phyloP scores from a whole-genome alignment of 2,329 filamentous ascomycete genomes.

The Coccinonectria pachysandricola region DNA sequence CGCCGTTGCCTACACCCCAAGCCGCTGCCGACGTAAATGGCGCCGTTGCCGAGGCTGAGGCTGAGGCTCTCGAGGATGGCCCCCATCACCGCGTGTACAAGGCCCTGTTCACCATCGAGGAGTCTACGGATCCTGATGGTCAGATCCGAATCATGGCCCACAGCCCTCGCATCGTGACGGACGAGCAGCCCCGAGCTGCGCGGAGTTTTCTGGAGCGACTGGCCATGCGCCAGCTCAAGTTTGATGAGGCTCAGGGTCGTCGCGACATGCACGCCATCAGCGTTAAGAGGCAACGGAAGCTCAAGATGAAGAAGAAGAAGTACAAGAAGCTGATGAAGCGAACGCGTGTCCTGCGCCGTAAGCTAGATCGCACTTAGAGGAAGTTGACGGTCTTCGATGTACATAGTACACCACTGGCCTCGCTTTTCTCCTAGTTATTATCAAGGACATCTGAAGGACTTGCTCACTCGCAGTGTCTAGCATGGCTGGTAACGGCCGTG shows the following conservation, averaged over 20 bases:
- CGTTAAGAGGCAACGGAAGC: slow-evolving; percentile 81
- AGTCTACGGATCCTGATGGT: slow-evolving; percentile 49
- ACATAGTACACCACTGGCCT: slow-evolving; percentile 15
- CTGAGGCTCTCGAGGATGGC: slow-evolving; percentile 24
- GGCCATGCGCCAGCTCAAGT: slow-evolving; percentile 51
- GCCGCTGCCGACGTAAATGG: slow-evolving; percentile 28
- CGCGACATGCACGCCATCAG: slow-evolving; percentile 70
- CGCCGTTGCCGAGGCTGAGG: slow-evolving; percentile 21
- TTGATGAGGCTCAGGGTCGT: slow-evolving; percentile 42
- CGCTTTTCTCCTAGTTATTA: slow-evolving; percentile 12
- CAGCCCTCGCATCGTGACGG: slow-evolving; percentile 46
- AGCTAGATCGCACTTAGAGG: slow-evolving; percentile 56
- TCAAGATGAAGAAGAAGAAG: slow-evolving; percentile 99
- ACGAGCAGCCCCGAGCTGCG: slow-evolving; percentile 34
- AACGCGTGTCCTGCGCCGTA: slow-evolving; percentile 79
- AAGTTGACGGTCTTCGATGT: slow-evolving; percentile 12
- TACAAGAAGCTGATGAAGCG: slow-evolving; percentile 98
- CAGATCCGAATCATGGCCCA: slow-evolving; percentile 51
- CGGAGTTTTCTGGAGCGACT: slow-evolving; percentile 65
- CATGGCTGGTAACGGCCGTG: slow-evolving; percentile 20
- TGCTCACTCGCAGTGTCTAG: slow-evolving; percentile 20
- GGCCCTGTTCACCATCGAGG: slow-evolving; percentile 57
- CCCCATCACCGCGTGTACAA: slow-evolving; percentile 49
- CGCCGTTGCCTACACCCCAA: slow-evolving; percentile 64
- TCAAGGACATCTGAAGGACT: slow-evolving; percentile 15